phyloP scores from a whole-genome alignment of 2,329 filamentous ascomycete genomes.

The Albifimbria verrucaria region DNA sequence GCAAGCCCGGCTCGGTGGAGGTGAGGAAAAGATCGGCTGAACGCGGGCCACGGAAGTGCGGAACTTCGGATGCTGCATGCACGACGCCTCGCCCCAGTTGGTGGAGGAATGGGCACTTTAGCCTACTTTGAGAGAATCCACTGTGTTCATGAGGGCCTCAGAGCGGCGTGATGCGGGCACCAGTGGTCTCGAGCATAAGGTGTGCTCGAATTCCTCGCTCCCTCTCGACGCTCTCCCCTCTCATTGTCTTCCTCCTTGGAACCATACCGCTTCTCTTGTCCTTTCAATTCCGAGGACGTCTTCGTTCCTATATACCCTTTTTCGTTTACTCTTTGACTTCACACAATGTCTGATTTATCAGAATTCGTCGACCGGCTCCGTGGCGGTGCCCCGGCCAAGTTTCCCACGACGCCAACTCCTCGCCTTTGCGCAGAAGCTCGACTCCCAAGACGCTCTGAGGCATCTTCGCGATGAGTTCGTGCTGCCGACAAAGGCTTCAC shows the following conservation, averaged over 20 bases:
- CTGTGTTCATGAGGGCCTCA: background rate
- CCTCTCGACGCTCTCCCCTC: background rate
- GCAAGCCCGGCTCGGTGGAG: too few species aligned
- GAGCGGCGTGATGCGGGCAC: background rate
- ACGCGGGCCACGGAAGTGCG: background rate
- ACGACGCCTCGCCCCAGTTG: background rate
- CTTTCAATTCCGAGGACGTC: background rate
- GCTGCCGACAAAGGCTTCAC: conserved; percentile 70
- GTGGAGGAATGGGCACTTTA: background rate
- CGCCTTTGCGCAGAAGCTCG: conserved; percentile 50
- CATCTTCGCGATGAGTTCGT: conserved; percentile 68
- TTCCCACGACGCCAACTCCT: conserved; percentile 46
- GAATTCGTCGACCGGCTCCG: conserved; percentile 37
- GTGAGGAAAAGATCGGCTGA: too few species aligned
- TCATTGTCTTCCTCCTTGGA: background rate
- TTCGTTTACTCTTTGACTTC: background rate
- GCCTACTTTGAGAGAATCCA: too few species aligned
- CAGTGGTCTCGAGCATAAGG: conserved; percentile 4
- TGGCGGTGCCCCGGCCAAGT: conserved; percentile 37
- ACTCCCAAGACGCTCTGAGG: conserved; percentile 57
- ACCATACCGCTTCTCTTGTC: background rate
- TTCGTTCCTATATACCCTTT: background rate
- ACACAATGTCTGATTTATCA: conserved; percentile 35
- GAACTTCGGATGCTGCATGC: background rate
- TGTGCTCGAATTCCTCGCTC: conserved; percentile 2